Conservation (phyloP, 345 rosid genomes). For the Linum trigynum region DNA sequence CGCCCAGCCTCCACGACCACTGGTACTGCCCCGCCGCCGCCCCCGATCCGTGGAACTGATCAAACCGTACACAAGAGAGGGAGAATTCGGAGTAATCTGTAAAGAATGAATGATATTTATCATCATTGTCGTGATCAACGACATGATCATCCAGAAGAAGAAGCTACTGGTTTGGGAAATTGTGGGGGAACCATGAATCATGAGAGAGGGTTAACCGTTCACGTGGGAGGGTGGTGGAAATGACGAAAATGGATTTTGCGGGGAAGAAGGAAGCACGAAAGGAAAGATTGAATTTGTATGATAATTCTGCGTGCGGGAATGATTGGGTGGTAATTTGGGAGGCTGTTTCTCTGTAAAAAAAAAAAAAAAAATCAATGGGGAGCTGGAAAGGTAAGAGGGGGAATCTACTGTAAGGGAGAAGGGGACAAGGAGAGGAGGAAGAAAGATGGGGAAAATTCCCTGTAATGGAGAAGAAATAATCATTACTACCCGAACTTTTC, state of each 20-base stretch:
- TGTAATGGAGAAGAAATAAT: conserved; percentile 25
- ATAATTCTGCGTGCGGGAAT: conserved; percentile 29
- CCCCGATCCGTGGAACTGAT: conserved; percentile 39
- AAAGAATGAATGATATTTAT: not conserved
- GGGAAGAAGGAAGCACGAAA: not conserved
- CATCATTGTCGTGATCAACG: not conserved
- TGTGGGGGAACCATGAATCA: not conserved
- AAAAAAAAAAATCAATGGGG: conserved; percentile 1
- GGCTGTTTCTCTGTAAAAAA: conserved; percentile 23
- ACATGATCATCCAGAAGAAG: too few species aligned
- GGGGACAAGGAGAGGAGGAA: too few species aligned
- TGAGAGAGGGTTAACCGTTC: conserved; percentile 4
- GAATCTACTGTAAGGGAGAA: too few species aligned
- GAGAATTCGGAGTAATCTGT: not conserved
- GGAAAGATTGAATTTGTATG: not conserved
- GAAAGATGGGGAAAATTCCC: conserved; percentile 1
- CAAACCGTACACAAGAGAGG: not conserved
- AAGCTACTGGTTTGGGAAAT: not conserved
- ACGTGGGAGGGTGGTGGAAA: conserved; percentile 21
- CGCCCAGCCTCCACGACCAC: conserved; percentile 47
- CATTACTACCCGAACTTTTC: conserved; percentile 1
- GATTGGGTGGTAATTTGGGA: conserved; percentile 36
- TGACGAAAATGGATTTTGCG: conserved; percentile 12
- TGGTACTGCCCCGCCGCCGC: conserved; percentile 44
- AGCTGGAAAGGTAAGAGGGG: conserved; percentile 10